Base-by-base conservation (phyloP, 176 grass and related monocot species). In the Elaeis guineensis region DNA sequence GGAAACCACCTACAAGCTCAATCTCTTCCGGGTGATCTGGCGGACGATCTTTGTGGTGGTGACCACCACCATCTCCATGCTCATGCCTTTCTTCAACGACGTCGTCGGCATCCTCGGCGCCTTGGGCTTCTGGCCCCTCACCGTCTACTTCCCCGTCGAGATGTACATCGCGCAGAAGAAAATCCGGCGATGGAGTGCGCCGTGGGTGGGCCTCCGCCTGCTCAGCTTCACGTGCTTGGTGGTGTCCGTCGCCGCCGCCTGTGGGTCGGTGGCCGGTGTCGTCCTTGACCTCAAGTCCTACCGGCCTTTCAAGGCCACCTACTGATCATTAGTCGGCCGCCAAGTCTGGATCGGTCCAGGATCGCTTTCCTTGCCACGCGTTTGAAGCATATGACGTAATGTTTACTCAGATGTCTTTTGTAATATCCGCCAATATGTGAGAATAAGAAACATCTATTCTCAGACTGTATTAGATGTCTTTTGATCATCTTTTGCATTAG, bases 121-220 rank as follows among this genome's bases (percentile, higher is more conserved):
- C 15, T 70, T 88, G 0, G 76, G 76, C 0, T 88, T 88, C 76
- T 88, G 85, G 85, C 85, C 85, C 17, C 85, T 88, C 68, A 88
- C 85, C 59, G 84, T 88, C 25, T 88, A 73, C 63, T 88, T 88
- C 66, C 85, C 85, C 7, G 71, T 85, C 0, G 82, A 85, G 76
- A 85, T 85, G 82, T 85, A 79, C 56, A 76, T 82, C 14, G 49
- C 22, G 1, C 79, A 76, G 72, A 69, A 59, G 29, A 71, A 61
- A 50, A 76, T 82, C 67, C 63, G 35, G 60, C 54, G 21, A 12
- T 82, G 79, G 79, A 66, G 52, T 9, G 21, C 20, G 3, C 17
- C 17, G 0, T 82, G 79, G 79, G 20, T 82, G 4, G 66, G 49
- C n/a, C 67, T 82, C 1, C 79, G 71, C 55, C 21, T 75, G 17